phyloP scores from a whole-genome alignment of 2,329 filamentous ascomycete genomes.

The Alternaria arborescens region DNA sequence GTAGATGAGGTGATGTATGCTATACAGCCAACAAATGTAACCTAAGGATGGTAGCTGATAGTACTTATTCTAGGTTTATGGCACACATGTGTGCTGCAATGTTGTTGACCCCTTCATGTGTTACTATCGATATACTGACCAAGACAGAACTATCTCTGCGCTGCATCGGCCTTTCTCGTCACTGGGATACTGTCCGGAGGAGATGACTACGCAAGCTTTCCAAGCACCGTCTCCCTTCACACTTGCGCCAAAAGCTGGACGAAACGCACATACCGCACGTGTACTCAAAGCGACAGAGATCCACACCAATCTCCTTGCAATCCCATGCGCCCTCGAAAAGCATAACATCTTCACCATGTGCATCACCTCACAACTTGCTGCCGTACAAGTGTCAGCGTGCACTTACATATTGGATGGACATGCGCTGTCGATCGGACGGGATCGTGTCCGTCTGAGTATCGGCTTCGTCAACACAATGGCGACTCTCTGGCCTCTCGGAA shows the following conservation, averaged over 20 bases:
- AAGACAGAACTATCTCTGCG: conserved; percentile 36
- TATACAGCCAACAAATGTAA: background rate
- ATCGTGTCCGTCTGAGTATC: conserved; percentile 80
- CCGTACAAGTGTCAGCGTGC: conserved; percentile 69
- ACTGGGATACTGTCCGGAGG: conserved; percentile 39
- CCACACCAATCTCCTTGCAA: conserved; percentile 76
- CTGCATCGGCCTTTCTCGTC: conserved; percentile 55
- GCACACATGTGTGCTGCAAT: conserved; percentile 76
- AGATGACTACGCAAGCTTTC: conserved; percentile 62
- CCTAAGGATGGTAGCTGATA: background rate
- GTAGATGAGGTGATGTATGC: conserved; percentile 79
- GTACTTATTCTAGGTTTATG: conserved; percentile 64
- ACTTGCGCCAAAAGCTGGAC: conserved; percentile 56
- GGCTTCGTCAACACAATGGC: conserved; percentile 74
- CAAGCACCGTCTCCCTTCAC: conserved; percentile 60
- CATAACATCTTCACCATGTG: conserved; percentile 62
- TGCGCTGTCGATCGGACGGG: conserved; percentile 70
- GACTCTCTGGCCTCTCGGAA: conserved; percentile 74
- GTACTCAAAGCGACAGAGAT: conserved; percentile 79
- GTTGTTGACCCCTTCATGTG: conserved; percentile 28
- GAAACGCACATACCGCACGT: conserved; percentile 74
- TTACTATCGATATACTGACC: background rate
- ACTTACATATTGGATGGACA: conserved; percentile 57
- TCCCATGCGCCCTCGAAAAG: conserved; percentile 74
- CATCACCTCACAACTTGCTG: conserved; percentile 39